Conservation (phyloP, 306 rosid species). For the Oemleria cerasiformis region DNA sequence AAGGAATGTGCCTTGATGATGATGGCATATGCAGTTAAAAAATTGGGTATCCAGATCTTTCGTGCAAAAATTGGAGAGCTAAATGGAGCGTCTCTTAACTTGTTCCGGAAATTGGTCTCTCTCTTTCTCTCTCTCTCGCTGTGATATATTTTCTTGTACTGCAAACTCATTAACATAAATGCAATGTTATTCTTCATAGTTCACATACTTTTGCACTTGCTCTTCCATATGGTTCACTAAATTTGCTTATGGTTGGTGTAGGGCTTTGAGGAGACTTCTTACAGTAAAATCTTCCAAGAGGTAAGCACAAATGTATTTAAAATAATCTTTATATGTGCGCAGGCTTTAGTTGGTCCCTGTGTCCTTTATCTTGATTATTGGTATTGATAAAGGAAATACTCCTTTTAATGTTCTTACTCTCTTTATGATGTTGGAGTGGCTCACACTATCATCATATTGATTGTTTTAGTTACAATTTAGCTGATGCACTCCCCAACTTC, state of each 20-base stretch:
- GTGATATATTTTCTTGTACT: not conserved
- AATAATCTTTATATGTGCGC: not conserved
- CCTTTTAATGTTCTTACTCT: not conserved
- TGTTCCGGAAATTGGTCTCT: conserved; percentile 78
- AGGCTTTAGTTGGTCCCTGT: not conserved
- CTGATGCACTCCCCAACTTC: not conserved
- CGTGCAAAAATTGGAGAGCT: conserved; percentile 80
- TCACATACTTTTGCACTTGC: not conserved
- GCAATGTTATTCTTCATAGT: conserved; percentile 4
- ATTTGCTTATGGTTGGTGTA: conserved; percentile 34
- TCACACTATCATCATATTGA: not conserved
- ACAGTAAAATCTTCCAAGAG: conserved; percentile 78
- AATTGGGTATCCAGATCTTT: conserved; percentile 57
- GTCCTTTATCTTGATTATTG: not conserved
- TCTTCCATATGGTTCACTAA: conserved; percentile 22
- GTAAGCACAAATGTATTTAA: conserved; percentile 36
- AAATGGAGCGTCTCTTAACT: conserved; percentile 65
- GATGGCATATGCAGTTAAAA: conserved; percentile 76
- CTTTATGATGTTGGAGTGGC: conserved; percentile 6
- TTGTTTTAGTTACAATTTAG: not conserved
- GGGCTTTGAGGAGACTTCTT: conserved; percentile 77
- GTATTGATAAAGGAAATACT: not conserved
- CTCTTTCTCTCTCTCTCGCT: conserved; percentile 11
- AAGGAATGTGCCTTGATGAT: conserved; percentile 77
- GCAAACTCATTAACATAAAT: not conserved